Evolutionary conservation across 768 basidiomycete genomes (phyloP), one percentile per base, ranked within the genome.

Genomic region (Holtermannia corniformis): DNA sequence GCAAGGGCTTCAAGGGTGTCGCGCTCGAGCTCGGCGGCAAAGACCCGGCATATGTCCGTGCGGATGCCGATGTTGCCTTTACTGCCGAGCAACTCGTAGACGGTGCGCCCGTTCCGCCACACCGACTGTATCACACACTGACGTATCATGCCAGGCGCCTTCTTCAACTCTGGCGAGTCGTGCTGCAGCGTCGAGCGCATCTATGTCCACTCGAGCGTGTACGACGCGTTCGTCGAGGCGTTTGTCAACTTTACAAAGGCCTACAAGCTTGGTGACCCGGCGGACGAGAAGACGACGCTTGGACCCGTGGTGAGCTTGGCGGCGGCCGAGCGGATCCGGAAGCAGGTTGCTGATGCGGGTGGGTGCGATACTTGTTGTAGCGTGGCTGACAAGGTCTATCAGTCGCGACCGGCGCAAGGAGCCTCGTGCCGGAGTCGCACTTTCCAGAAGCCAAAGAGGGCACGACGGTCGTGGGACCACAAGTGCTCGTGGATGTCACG

Each of bases 81-180:
- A 85, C 90, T 0, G 83, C 82, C 12, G 78, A 81, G 21, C 85
- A 96, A 63, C 79, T 97, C 2, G 91, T 91, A 1, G 95, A 99
- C 72, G 93, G 91, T 84, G 51, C 46, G 76, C 60, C 14, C 3
- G 40, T 45, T 4, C 19, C 19, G 14, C 16, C 25, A 13, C 13
- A 37, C 28, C 21, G 14, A 23, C 5, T 12, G 19, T 5, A 21
- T 44, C 11, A 3, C 24, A 5, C 4, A 16, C 49, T 51, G 42
- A 40, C 25, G 12, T 28, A n/a, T 20, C 40, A 1, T 16, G 1
- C 1, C 61, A 89, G 87, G 89, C 32, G 84, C 89, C 3, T 83
- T 92, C 74, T 99, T 90, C 78, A 97, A 97, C 73, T 91, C 92
- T 14, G 95, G 95, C 1, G 95, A 99, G 73, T 92, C 89, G 58